Evolutionary conservation across 2,329 filamentous ascomycete genomes (phyloP).

Genomic region (Calonectria leucothoes): DNA sequence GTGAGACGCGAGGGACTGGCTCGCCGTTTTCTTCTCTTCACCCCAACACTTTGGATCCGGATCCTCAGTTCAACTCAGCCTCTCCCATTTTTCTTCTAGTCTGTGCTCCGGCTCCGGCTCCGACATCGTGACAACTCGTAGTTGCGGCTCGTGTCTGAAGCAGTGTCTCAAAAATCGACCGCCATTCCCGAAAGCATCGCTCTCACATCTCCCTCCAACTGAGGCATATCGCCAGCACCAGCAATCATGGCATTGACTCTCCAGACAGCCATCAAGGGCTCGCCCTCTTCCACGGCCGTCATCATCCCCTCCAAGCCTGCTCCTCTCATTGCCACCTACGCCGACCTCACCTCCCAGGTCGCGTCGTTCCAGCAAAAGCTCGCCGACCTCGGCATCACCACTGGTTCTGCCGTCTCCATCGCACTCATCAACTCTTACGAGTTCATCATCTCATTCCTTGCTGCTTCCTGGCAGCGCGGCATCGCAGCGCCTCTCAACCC

Average conservation of each 20-base stretch:
- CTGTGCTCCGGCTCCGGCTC: background rate
- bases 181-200: background rate
- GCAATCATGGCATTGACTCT: constrained; percentile 57
- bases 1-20: constrained; percentile 11
- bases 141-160: background rate
- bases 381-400: constrained; percentile 77
- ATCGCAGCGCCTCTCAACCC: constrained; percentile 90
- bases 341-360: constrained; percentile 74
- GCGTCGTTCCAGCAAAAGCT: constrained; percentile 81
- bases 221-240: constrained; percentile 2
- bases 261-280: constrained; percentile 62
- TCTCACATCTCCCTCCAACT: background rate
- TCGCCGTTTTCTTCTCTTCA: constrained; percentile 6
- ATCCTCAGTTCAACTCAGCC: background rate
- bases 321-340: constrained; percentile 76
- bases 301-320: constrained; percentile 76
- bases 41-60: background rate
- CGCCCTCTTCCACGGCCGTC: constrained; percentile 66
- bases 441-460: constrained; percentile 88
- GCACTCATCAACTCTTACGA: constrained; percentile 87
- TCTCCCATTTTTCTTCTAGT: background rate
- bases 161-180: background rate
- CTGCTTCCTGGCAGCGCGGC: constrained; percentile 84
- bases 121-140: background rate
- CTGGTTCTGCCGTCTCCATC: constrained; percentile 81